Evolutionary conservation across 2,329 filamentous ascomycete species (phyloP).

Genomic region (Septoria linicola): DNA sequence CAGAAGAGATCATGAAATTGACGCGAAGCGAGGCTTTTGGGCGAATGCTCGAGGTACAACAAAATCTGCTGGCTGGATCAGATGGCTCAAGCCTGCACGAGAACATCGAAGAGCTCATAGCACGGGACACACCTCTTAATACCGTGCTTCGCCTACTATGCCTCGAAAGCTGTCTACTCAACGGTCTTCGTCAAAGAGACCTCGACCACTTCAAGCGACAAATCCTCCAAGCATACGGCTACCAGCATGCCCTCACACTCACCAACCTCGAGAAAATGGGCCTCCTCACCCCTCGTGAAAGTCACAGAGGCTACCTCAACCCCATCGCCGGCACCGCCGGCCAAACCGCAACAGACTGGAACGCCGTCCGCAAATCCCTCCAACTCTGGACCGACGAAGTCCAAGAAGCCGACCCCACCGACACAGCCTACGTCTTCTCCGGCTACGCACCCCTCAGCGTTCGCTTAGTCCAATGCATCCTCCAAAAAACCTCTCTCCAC

Average conservation of each 20-base stretch:
- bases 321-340: constrained; percentile 64
- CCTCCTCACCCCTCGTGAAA: constrained; percentile 71
- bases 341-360: constrained; percentile 68
- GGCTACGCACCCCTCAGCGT: constrained; percentile 93
- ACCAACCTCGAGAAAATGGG: constrained; percentile 85
- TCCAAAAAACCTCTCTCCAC: constrained; percentile 84
- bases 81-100: constrained; percentile 89
- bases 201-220: constrained; percentile 85
- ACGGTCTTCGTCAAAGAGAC: constrained; percentile 83
- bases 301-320: constrained; percentile 76
- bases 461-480: constrained; percentile 83
- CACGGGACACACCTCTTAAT: constrained; percentile 76
- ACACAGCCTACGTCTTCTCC: constrained; percentile 96
- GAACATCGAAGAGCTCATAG: constrained; percentile 89
- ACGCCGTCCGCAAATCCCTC: constrained; percentile 79
- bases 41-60: constrained; percentile 85
- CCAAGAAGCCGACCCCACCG: constrained; percentile 88
- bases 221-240: constrained; percentile 88
- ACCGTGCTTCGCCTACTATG: constrained; percentile 82
- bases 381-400: constrained; percentile 94
- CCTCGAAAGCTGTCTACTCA: constrained; percentile 85
- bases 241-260: constrained; percentile 89
- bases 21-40: constrained; percentile 88
- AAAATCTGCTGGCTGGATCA: constrained; percentile 86
- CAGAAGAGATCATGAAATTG: constrained; percentile 92